These are phyloP conservation scores for Proliferodiscus dingleyae DNA, from an alignment of 2,329 filamentous ascomycete species.

Conservation along the genomic window DNA sequence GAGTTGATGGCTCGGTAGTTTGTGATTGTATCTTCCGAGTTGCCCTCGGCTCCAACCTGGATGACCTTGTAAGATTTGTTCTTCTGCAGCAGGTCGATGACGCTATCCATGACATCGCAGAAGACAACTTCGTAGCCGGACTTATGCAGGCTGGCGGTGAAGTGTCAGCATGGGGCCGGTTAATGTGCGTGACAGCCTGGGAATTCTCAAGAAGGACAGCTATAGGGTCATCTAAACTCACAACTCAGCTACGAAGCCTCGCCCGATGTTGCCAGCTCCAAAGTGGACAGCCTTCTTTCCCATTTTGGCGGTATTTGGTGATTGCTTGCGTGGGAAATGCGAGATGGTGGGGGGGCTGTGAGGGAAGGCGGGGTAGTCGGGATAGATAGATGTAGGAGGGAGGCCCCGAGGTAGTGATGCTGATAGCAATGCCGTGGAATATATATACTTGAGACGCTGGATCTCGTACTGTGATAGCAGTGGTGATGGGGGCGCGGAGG, in stretches of 20 bases:
- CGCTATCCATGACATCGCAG: constrained; percentile 80
- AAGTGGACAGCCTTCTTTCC: constrained; percentile 74
- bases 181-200: too few species aligned
- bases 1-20: constrained; percentile 98
- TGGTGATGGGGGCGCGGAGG: too few species aligned
- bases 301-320: constrained; percentile 15
- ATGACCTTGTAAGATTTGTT: constrained; percentile 82
- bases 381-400: too few species aligned
- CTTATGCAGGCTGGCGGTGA: constrained; percentile 62
- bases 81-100: constrained; percentile 76
- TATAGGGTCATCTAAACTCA: too few species aligned
- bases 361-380: neutral
- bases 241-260: constrained; percentile 33
- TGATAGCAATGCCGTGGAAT: too few species aligned
- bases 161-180: too few species aligned
- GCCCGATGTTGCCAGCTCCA: constrained; percentile 78
- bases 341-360: neutral
- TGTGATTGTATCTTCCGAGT: constrained; percentile 75
- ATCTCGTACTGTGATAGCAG: too few species aligned
- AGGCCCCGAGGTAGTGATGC: too few species aligned
- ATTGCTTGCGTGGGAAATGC: neutral
- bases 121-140: constrained; percentile 96
- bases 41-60: constrained; percentile 82
- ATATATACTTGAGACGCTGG: too few species aligned
- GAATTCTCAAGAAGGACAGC: neutral